phyloP scores from a whole-genome alignment of 2,329 filamentous ascomycete species.

The Diaporthe vaccinii region DNA sequence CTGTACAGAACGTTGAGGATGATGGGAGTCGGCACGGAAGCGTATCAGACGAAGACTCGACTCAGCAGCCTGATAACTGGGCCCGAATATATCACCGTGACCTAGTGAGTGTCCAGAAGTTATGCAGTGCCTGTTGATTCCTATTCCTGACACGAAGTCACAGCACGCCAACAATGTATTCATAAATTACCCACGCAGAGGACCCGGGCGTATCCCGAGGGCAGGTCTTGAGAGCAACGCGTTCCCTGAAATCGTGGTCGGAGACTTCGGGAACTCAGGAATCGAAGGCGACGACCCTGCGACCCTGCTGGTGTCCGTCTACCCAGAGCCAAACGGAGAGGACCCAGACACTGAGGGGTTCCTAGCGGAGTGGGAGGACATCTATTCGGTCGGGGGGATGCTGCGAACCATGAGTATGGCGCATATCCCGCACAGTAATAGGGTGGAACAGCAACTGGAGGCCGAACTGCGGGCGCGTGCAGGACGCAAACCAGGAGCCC shows the following conservation, averaged over 20 bases:
- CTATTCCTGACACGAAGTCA: neutral
- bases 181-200: neutral
- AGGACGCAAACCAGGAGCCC: neutral
- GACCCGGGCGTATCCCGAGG: neutral
- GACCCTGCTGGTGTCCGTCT: neutral
- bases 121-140: too few species aligned
- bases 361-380: neutral
- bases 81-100: conserved; percentile 5
- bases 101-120: neutral
- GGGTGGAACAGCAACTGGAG: neutral
- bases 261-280: neutral
- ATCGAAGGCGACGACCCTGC: neutral
- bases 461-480: neutral
- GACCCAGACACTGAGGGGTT: neutral
- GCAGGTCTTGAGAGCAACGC: conserved; percentile 1
- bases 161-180: conserved; percentile 8
- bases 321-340: neutral
- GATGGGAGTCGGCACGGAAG: neutral
- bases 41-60: neutral
- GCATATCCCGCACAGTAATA: neutral
- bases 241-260: conserved; percentile 12
- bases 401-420: neutral
- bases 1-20: neutral
- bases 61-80: neutral
- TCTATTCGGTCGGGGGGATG: neutral